Evolutionary conservation across 257 asterid species (phyloP), one percentile per base, ranked within the genome.

Genomic region (Forsythia viridissima): DNA sequence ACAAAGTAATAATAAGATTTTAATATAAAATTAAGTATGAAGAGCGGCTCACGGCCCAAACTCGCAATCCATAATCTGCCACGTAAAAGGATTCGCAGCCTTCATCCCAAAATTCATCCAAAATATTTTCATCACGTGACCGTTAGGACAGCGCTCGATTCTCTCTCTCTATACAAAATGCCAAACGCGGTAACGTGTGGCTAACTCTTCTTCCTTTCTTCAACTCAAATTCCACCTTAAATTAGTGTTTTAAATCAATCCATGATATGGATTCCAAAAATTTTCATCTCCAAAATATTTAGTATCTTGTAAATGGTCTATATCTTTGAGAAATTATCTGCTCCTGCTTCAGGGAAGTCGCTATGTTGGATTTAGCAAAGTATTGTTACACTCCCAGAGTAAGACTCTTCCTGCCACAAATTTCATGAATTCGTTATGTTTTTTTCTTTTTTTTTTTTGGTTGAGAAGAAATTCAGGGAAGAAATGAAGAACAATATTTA

Each of bases 151-250:
- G 6, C 18, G 24, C 3, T 59, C 15, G 16, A n/a, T 75, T 75
- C 40, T 8, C 51, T 40, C 44, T 74, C 40, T 30, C 2, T 30
- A 30, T 57, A 4, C 57, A 69, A 38, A 51, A 44, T 79, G 52
- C 75, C 85, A 75, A 82, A 73, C 82, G 82, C 83, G 46, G 79
- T 80, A 88, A 88, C 72, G 85, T 86, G 92, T 88, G 92, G 90
- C 83, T 86, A 84, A 78, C 81, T 78, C 78, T 77, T 77, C 70
- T 76, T 77, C 82, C 72, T 65, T 37, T 68, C 44, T 38, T 57
- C 77, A 70, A 30, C 81, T 66, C 21, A 30, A 40, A 34, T n/a
- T 34, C 63, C 42, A 68, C 39, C 70, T 66, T 41, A n/a, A 6
- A 61, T 16, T 15, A n/a, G 38, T 63, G 36, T 38, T 24, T 38